Base-by-base conservation (phyloP, 129 eudicot genomes). In the Arctium minus region DNA sequence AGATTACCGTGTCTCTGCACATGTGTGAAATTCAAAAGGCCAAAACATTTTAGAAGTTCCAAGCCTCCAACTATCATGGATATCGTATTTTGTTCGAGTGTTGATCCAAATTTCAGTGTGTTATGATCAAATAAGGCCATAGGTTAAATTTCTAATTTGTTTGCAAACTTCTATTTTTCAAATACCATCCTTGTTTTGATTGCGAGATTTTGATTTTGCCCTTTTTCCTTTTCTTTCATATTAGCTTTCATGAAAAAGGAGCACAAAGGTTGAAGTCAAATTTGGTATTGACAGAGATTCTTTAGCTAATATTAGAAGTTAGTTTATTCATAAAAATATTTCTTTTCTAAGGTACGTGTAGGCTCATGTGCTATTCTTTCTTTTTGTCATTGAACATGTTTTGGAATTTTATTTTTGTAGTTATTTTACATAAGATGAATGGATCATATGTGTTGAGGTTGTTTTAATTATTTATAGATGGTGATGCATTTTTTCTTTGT, bases 321-420 rank as follows among this genome's bases (percentile, higher is more conserved):
- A 73, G 35, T n/a, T 29, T 40, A 81, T 62, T 29, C 31, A 65
- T 77, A 36, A n/a, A 77, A 39, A 6, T 36, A 36, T 30, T 22
- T 11, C 1, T 31, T 39, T n/a, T 30, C 9, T 12, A 42, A 70
- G 76, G 69, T 70, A 44, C 18, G 60, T 44, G 27, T 31, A 79
- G 50, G 73, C 83, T 79, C 18, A 69, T 42, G 36, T 44, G 73
- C 32, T 65, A 38, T 67, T 30, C 15, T 79, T 36, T 56, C 72
- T 18, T 77, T 77, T 77, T 62, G 36, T 60, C 0, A 62, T 62
- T 56, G 65, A n/a, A 77, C 29, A 36, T 5, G 35, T 22, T 62
- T 18, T 36, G 13, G 8, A 76, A 29, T 12, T 65, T 38, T 39
- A 29, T 65, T 17, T 56, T 65, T n/a, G 30, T 72, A 35, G 31